Evolutionary conservation across 768 basidiomycete species (phyloP), one percentile per base, ranked within the genome.

Genomic region (Trametes meyenii): DNA sequence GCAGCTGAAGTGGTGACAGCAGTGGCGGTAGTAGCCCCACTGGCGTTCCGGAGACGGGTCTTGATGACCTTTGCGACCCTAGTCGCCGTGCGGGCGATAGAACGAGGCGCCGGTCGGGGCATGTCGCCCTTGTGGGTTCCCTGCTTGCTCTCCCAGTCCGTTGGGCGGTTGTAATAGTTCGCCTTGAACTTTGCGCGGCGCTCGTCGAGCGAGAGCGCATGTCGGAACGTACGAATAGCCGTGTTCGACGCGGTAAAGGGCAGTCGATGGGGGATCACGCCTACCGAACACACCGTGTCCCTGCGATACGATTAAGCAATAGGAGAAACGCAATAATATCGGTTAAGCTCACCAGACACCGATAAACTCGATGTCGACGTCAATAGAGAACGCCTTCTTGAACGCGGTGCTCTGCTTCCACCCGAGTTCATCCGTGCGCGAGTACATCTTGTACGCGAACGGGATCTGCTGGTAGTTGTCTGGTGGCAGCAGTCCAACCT

Each of bases 361-460:
- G 5, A 92, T 74, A 61, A 92, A 82, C 40, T 90, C 84, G 40
- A 92, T 83, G 58, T 85, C 79, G 12, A 91, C 86, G 36, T 89
- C 86, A 21, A 87, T 83, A 0, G 83, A 87, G 67, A 91, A 92
- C 0, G 87, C 83, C 36, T 85, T 85, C 72, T 91, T 91, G 77
- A 92, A 92, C 0, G 79, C 81, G 0, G 76, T 80, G 61, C 85
- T 86, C 68, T 89, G 85, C 17, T 69, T 61, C 88, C 88, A 89
- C 2, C 88, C 87, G 1, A 64, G 64, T 13, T 79, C 73, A 61
- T 88, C 84, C 43, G 84, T 81, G 6, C 78, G 74, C 5, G 78
- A 79, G 73, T 85, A 93, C 86, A 92, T 89, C 63, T 83, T 81
- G 74, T 86, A 88, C 4, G 90, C 90, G 67, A 93, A 91, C 0